These are phyloP conservation scores for Mucor saturninus DNA, from an alignment of 371 early-diverging fungal genomes.

Conservation along the genomic window DNA sequence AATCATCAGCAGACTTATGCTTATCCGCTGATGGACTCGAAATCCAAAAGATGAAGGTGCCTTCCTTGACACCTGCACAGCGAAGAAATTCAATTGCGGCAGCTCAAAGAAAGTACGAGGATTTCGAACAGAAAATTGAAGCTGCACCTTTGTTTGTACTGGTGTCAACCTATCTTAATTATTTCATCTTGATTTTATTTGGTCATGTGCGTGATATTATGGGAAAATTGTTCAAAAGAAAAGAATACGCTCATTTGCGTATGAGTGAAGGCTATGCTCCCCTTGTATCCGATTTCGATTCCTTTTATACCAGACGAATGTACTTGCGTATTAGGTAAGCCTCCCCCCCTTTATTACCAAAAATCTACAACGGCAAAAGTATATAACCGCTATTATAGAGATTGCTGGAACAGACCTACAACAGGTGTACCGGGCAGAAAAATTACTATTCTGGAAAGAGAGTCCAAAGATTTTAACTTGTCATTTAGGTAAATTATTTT, in stretches of 20 bases:
- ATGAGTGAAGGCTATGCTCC: conserved; percentile 88
- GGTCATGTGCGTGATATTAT: conserved; percentile 92
- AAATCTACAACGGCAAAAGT: conserved; percentile 20
- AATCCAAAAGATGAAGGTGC: conserved; percentile 8
- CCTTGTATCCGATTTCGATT: conserved; percentile 93
- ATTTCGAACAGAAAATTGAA: conserved; percentile 53
- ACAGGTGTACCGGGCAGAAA: conserved; percentile 36
- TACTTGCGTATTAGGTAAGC: conserved; percentile 86
- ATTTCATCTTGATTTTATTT: conserved; percentile 91
- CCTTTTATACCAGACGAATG: conserved; percentile 96
- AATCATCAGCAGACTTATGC: conserved; percentile 15
- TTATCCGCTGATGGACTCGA: conserved; percentile 19
- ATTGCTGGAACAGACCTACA: conserved; percentile 45
- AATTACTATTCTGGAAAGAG: conserved; percentile 32
- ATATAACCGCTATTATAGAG: conserved; percentile 75
- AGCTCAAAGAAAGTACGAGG: conserved; percentile 47
- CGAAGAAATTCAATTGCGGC: conserved; percentile 56
- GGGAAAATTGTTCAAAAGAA: conserved; percentile 77
- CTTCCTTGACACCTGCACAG: conserved; percentile 48
- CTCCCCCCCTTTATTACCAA: background rate
- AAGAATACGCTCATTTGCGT: conserved; percentile 74
- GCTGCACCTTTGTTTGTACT: conserved; percentile 73
- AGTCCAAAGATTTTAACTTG: conserved; percentile 32
- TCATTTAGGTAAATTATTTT: conserved; percentile 21
- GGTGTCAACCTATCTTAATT: conserved; percentile 95